Evolutionary conservation across 768 basidiomycete species (phyloP), one percentile per base, ranked within the genome.

Genomic region (Lactarius sp.): DNA sequence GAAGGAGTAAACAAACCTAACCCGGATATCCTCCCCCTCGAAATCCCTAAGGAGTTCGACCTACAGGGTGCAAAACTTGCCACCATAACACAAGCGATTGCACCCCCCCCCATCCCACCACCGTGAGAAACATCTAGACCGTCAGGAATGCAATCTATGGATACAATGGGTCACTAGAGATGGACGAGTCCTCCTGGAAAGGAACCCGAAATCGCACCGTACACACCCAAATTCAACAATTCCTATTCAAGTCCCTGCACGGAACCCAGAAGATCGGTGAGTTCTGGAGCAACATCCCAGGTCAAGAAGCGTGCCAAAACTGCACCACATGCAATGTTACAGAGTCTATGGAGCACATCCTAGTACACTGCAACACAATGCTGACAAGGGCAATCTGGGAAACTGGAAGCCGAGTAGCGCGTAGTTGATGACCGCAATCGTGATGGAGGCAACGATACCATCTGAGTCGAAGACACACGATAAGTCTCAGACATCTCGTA

Each of bases 281-380:
- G 2, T 51, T 27, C 49, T 62, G 55, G 54, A 9, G 0, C 1
- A 20, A 61, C 8, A 51, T 56, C 1, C 20, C 10, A 1, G n/a
- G 6, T 0, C 10, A 39, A 1, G 37, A 61, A 34, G 1, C 5
- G 0, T 10, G 47, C 1, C 18, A 33, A 33, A 14, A 1, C 2
- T 61, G 60, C 37, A 13, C 18, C 0, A 4, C 0, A 4, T 59
- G 50, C 14, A 18, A 13, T 1, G 4, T 0, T 4, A 18, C 4
- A 22, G 72, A 74, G 7, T 61, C 66, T 0, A 61, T 71, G 52
- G 58, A 44, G 0, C 73, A 73, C 52, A 71, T 73, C 5, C 62
- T 73, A 0, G 54, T 44, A 0, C 10, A 62, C 0, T 73, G 72
- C 42, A 6, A 22, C 2, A 2, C 22, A 22, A 22, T 2, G 22